Base-by-base conservation (phyloP, 2,329 filamentous ascomycete species). In the Hypoxylon sp. region DNA sequence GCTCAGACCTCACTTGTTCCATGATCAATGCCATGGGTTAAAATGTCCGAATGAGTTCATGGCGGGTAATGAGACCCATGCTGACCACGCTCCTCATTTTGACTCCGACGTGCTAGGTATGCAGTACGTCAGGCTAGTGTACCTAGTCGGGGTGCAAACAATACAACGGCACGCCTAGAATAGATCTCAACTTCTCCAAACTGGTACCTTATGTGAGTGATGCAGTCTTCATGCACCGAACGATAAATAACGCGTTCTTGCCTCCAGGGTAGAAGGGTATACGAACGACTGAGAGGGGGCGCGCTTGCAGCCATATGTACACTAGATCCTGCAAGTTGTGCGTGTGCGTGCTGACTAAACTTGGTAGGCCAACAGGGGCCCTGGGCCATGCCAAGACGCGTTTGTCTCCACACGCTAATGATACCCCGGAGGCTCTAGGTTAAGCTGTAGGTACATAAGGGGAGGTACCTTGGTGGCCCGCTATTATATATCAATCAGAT, bases 351-450 rank as follows among this genome's bases (percentile, higher is more conserved):
- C 65, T 68, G 65, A 65, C 65, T 59, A 61, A 53, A 50, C 62
- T 45, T 52, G 57, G 38, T 24, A 59, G 58, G 58, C 62, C 62
- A 65, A 62, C 62, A 57, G 50, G 61, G 62, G 28, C 14, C 49
- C 44, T 62, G 48, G 38, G 44, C 32, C 33, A 26, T 48, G 65
- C 65, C 65, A 65, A 68, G 65, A 45, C 33, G 6, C 4, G 3
- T 51, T 26, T 58, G 58, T 65, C 65, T 40, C 65, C 65, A 65
- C 63, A 64, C 55, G 49, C 66, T 66, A 68, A 68, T 66, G 63
- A 64, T 68, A 68, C 66, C 66, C 66, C 66, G 63, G 66, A 68
- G 66, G 63, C 66, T 68, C 65, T 61, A 66, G 65, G 55, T 32
- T 58, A 26, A 3, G 6, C 24, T 26, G 32, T 59, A 52, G 40